Conservation (phyloP, 306 rosid genomes). For the Aeschynomene evenia region DNA sequence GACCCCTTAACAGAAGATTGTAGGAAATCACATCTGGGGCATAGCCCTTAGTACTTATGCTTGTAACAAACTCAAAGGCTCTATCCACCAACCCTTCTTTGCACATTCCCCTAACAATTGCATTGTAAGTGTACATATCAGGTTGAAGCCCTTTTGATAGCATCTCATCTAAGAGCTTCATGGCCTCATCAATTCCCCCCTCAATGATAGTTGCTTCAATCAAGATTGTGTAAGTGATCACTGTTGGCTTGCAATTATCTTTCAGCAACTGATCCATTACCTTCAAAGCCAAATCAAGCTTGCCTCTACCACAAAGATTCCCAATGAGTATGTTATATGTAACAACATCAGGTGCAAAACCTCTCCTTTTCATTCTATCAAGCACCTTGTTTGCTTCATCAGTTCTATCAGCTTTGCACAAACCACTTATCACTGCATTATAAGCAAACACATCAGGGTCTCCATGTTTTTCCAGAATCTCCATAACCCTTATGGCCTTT, state of each 20-base stretch:
- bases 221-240: conserved; percentile 78
- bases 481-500: conserved; percentile 68
- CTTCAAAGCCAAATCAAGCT: conserved; percentile 53
- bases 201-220: conserved; percentile 73
- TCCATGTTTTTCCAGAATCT: conserved; percentile 70
- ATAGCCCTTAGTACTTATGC: conserved; percentile 51
- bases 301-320: conserved; percentile 65
- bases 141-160: conserved; percentile 63
- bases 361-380: conserved; percentile 67
- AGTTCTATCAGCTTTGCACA: conserved; percentile 58
- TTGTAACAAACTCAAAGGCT: conserved; percentile 57
- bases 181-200: conserved; percentile 62
- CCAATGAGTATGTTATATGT: conserved; percentile 86
- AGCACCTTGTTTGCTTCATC: conserved; percentile 61
- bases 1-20: conserved; percentile 60
- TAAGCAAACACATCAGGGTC: conserved; percentile 79
- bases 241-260: conserved; percentile 69
- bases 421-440: conserved; percentile 73
- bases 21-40: conserved; percentile 65
- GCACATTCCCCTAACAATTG: conserved; percentile 74
- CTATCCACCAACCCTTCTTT: conserved; percentile 65
- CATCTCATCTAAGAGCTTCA: conserved; percentile 77
- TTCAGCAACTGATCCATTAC: conserved; percentile 63
- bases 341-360: conserved; percentile 68
- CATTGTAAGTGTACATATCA: conserved; percentile 69